Evolutionary conservation across 768 basidiomycete species (phyloP), one percentile per base, ranked within the genome.

Genomic region (Mycena leptocephala): DNA sequence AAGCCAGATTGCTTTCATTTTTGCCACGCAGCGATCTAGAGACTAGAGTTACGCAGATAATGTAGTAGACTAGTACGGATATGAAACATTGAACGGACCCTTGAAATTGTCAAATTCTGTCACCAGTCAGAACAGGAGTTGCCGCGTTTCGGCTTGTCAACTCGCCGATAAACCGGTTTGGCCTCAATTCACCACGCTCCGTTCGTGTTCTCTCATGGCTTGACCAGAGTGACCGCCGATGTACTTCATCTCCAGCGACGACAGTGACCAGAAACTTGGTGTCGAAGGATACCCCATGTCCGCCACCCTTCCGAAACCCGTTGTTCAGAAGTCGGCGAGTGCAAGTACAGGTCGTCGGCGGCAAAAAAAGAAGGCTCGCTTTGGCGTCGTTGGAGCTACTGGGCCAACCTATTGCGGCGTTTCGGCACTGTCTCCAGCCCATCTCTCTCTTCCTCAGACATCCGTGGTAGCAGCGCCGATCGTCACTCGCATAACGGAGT

Each of bases 371-470:
- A 86, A 84, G 37, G 84, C 87, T 63, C 86, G 87, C 41, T 84
- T 90, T 71, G 82, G 78, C 55, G 79, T 81, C 26, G 78, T 90
- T 74, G 82, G 81, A 51, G 83, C 9, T 85, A 88, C 35, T 93
- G 90, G 92, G 86, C 86, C 2, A 86, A 83, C 43, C 87, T 94
- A 82, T 87, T 88, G 82, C 88, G 86, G 76, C 90, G 89, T 39
- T 85, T 94, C 37, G 90, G 92, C 32, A 87, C 90, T 1, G 91
- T 89, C n/a, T 86, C 89, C 0, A 87, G 88, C 20, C 92, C 91
- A 14, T 92, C 92, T 14, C 69, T 73, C 46, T 43, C 76, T 1
- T 73, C 77, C 24, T 66, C 80, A 7, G 86, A 72, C 10, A 22
- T 76, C 0, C 74, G 58, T 18, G 51, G 51, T 3, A 72, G 56